Conservation (phyloP, 2,329 filamentous ascomycete genomes). For the Myriosclerotinia scirpicola region DNA sequence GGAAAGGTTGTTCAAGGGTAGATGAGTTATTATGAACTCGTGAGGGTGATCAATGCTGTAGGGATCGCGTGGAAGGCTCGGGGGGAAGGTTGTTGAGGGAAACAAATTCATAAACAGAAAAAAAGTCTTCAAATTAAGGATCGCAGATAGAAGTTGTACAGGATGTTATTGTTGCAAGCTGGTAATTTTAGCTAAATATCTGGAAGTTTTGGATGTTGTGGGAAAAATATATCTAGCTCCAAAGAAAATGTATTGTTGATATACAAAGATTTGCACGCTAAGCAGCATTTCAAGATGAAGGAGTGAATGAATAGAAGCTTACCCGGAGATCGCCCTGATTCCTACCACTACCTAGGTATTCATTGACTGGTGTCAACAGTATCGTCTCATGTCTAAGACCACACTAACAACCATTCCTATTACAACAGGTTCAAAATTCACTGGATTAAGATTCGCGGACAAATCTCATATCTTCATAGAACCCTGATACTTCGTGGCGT, state of each 20-base stretch:
- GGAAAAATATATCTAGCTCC: not conserved
- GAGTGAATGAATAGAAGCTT: not conserved
- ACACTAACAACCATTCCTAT: not conserved
- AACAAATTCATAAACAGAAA: not conserved
- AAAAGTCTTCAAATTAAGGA: too few species aligned
- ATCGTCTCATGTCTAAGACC: not conserved
- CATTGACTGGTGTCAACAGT: not conserved
- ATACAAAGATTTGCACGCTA: not conserved
- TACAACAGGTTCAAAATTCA: not conserved
- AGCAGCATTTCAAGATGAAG: not conserved
- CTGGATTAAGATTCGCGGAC: not conserved
- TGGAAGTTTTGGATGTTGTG: not conserved
- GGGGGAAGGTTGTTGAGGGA: too few species aligned
- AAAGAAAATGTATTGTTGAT: not conserved
- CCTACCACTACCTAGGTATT: not conserved
- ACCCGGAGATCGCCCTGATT: not conserved
- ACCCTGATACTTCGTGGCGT: not conserved
- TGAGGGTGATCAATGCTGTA: too few species aligned
- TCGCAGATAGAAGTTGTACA: not conserved
- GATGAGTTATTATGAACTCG: too few species aligned
- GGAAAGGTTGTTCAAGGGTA: too few species aligned
- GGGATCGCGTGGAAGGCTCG: too few species aligned
- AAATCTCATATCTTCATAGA: not conserved
- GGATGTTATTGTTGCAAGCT: too few species aligned
- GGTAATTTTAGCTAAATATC: not conserved